phyloP scores from a whole-genome alignment of 2,329 filamentous ascomycete genomes.

The Botrytis elliptica region DNA sequence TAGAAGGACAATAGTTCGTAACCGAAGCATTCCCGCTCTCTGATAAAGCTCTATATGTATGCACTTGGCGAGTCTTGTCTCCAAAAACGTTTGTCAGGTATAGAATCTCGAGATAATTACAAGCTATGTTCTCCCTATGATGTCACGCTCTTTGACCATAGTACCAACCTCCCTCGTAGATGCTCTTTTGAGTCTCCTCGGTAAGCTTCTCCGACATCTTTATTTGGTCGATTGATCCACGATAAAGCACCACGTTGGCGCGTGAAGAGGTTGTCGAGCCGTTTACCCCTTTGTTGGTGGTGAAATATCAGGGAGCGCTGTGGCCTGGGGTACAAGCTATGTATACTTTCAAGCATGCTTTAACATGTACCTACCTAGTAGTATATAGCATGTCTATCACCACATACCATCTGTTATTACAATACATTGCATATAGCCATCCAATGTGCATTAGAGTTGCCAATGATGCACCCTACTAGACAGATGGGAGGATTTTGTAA shows the following conservation, averaged over 20 bases:
- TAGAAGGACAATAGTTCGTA: neutral
- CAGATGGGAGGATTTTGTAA: neutral
- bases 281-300: neutral
- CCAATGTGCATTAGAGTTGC: too few relatives aligned
- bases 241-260: neutral
- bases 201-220: neutral
- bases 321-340: too few relatives aligned
- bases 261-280: neutral
- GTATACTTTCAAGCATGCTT: neutral
- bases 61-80: neutral
- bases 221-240: neutral
- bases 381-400: neutral
- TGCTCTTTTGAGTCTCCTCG: neutral
- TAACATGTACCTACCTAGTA: neutral
- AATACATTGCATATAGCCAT: neutral
- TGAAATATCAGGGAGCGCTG: rapidly evolving
- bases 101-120: neutral
- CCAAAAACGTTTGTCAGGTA: neutral
- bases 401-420: neutral
- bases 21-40: too few relatives aligned
- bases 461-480: neutral
- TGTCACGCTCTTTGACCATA: neutral
- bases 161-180: neutral
- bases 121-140: neutral
- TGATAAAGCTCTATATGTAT: too few relatives aligned